Evolutionary conservation across 345 rosid species (phyloP).

Genomic region (Arabidopsis arenosa): DNA sequence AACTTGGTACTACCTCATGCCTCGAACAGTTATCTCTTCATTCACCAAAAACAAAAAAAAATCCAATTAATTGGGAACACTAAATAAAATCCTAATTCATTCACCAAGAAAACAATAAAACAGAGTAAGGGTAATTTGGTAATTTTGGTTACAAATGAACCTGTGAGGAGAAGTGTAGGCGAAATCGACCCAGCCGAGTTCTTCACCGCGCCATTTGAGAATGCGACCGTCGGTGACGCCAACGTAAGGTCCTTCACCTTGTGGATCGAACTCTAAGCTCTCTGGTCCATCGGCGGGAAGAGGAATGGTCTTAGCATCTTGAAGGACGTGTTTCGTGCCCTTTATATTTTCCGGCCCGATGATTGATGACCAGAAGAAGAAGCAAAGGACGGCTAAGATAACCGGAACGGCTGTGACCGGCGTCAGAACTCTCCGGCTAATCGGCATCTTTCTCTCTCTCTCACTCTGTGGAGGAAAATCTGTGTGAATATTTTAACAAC

Average conservation of each 20-base stretch:
- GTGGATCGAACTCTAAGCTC: conserved; percentile 41
- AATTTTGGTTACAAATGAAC: conserved; percentile 22
- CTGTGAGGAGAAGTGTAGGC: conserved; percentile 63
- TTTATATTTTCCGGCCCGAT: conserved; percentile 26
- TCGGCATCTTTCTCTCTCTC: conserved; percentile 14
- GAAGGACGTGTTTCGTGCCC: conserved; percentile 28
- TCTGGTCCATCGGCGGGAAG: conserved; percentile 40
- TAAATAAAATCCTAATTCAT: not conserved
- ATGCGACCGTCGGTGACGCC: conserved; percentile 75
- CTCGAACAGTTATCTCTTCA: conserved; percentile 35
- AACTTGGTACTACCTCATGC: conserved; percentile 51
- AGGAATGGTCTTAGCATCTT: conserved; percentile 35
- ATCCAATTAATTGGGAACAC: not conserved
- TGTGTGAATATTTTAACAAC: not conserved
- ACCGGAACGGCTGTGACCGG: conserved; percentile 21
- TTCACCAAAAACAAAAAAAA: not conserved
- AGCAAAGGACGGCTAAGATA: conserved; percentile 27
- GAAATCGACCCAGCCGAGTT: conserved; percentile 62
- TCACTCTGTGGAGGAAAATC: not conserved
- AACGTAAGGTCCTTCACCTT: conserved; percentile 57
- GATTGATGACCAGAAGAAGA: conserved; percentile 34
- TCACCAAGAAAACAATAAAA: not conserved
- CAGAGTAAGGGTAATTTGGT: not conserved
- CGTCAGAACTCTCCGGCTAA: conserved; percentile 19
- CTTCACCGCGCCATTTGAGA: conserved; percentile 47